A percentile compares a stretch with the other conserved stretches of the same genome.
phyloP scores from a whole-genome alignment of 2,329 filamentous ascomycete genomes.

The Zymoseptoria brevis region DNA sequence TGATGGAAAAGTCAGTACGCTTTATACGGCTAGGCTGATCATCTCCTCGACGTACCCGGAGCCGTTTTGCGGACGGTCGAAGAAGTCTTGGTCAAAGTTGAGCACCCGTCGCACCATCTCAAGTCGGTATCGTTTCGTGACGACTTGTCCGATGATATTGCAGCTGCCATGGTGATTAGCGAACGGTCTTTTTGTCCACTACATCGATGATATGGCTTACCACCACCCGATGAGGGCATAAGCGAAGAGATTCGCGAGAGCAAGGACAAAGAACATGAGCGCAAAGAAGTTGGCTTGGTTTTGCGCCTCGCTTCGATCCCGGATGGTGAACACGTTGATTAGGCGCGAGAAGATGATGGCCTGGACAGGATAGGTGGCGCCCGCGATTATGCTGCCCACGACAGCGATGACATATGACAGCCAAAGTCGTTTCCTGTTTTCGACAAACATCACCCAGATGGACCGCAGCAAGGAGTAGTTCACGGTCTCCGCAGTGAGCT shows the following conservation, averaged over 20 bases:
- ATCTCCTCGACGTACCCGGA: conserved; percentile 27
- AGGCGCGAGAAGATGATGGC: conserved; percentile 44
- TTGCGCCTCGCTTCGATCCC: conserved; percentile 29
- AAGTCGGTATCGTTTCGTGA: conserved; percentile 29
- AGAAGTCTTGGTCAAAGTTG: conserved; percentile 28
- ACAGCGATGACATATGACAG: conserved; percentile 33
- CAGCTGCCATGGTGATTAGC: conserved; percentile 16
- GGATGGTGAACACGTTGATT: conserved; percentile 41
- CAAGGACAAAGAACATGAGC: conserved; percentile 50
- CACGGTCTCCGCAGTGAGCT: conserved; percentile 22
- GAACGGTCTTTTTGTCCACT: neutral
- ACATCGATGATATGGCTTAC: neutral
- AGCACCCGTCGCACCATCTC: conserved; percentile 28
- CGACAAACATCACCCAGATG: conserved; percentile 31
- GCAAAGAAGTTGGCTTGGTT: conserved; percentile 44
- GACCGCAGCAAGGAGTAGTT: conserved; percentile 30
- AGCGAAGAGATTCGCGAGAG: conserved; percentile 38
- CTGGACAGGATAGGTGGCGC: conserved; percentile 41
- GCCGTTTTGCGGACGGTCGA: conserved; percentile 41
- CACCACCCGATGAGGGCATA: conserved; percentile 41
- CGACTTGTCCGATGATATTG: conserved; percentile 40
- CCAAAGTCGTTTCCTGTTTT: conserved; percentile 28
- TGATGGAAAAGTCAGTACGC: neutral
- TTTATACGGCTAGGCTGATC: neutral
- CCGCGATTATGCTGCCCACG: conserved; percentile 29